These are phyloP conservation scores for Trichoderma asperelloides DNA, from an alignment of 495 filamentous ascomycete species.

Conservation along the genomic window DNA sequence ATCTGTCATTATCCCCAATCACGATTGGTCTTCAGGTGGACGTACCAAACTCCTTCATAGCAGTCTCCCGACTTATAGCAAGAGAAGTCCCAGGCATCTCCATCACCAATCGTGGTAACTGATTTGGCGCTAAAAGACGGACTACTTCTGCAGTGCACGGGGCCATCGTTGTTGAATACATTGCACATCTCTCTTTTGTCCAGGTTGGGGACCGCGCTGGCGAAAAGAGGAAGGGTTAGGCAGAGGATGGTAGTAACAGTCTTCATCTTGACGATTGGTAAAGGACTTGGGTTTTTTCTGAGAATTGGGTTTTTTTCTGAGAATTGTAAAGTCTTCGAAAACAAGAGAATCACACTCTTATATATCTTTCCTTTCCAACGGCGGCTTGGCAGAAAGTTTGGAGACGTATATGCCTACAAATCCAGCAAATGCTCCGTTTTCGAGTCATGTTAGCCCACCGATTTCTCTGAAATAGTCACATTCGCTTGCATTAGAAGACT, in stretches of 20 bases:
- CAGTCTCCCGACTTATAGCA: not conserved
- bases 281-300: not conserved
- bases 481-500: not conserved
- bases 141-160: not conserved
- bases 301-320: not conserved
- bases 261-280: not conserved
- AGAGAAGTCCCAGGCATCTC: not conserved
- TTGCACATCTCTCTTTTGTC: not conserved
- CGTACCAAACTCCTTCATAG: not conserved
- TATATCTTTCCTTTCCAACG: not conserved
- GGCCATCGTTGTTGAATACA: not conserved
- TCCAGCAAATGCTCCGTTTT: not conserved
- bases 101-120: not conserved
- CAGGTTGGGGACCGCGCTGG: not conserved
- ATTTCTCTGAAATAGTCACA: not conserved
- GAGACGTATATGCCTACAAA: not conserved
- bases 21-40: not conserved
- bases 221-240: not conserved
- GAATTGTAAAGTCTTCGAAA: not conserved
- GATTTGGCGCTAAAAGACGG: not conserved
- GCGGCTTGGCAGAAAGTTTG: not conserved
- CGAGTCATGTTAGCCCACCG: not conserved
- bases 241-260: not conserved
- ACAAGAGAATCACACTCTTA: not conserved
- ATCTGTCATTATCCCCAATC: not conserved